Evolutionary conservation across 2,329 filamentous ascomycete genomes (phyloP).

Genomic region (Nakataea oryzae): DNA sequence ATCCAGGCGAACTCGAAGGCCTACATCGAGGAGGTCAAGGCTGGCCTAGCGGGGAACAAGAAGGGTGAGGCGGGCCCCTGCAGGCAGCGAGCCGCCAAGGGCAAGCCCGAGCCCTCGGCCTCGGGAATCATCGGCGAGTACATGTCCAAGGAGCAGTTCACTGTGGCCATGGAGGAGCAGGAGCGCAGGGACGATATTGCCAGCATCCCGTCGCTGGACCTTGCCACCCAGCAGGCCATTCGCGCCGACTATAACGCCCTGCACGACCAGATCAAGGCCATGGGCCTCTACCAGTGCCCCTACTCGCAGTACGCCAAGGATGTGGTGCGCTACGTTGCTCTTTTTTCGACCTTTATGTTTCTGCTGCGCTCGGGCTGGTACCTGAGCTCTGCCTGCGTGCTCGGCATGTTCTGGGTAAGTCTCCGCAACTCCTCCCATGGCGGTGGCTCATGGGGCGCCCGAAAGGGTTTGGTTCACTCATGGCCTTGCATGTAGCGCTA

Average conservation of each 20-base stretch:
- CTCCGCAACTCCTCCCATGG: constrained; percentile 24
- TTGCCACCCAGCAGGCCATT: constrained; percentile 43
- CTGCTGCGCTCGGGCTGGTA: constrained; percentile 42
- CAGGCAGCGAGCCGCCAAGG: not conserved
- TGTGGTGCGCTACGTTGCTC: constrained; percentile 36
- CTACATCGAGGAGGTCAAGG: constrained; percentile 6
- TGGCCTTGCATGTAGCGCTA: too few species aligned
- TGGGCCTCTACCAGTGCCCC: constrained; percentile 47
- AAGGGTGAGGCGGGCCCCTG: not conserved
- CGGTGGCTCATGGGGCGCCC: too few species aligned
- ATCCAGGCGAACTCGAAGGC: constrained; percentile 22
- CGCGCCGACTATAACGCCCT: constrained; percentile 42
- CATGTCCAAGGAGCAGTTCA: not conserved
- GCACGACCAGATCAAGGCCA: constrained; percentile 41
- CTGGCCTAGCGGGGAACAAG: not conserved
- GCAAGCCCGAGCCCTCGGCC: not conserved
- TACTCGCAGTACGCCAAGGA: constrained; percentile 51
- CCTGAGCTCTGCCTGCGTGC: constrained; percentile 41
- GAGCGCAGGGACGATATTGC: constrained; percentile 22
- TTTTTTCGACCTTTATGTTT: constrained; percentile 38
- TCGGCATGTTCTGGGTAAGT: constrained; percentile 47
- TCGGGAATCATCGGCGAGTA: not conserved
- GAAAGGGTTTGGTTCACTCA: too few species aligned
- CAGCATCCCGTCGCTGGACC: constrained; percentile 42
- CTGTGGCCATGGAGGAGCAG: constrained; percentile 11